phyloP scores from a whole-genome alignment of 805 yeast genomes.

The Millerozyma miso region DNA sequence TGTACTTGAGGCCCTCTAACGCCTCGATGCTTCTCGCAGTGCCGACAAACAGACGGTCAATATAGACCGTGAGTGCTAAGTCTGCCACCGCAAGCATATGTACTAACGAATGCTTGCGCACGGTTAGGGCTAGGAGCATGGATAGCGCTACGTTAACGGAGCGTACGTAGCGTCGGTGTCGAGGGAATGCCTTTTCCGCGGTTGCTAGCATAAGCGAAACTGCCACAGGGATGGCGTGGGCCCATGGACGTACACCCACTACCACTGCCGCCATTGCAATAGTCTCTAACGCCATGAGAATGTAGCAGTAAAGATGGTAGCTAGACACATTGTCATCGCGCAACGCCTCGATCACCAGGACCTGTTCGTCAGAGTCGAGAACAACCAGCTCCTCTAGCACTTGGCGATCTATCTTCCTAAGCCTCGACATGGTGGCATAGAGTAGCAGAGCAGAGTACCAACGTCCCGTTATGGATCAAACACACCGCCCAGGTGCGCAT shows the following conservation, averaged over 20 bases:
- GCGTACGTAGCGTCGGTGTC: not conserved
- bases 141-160: not conserved
- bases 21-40: slow-evolving; percentile 8
- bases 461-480: too few relatives aligned
- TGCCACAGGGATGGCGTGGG: not conserved
- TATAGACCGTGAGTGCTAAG: slow-evolving; percentile 4
- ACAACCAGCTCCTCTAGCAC: slow-evolving; percentile 7
- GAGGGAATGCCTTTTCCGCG: not conserved
- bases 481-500: not conserved
- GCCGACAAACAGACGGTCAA: slow-evolving; percentile 8
- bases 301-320: slow-evolving; percentile 1
- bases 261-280: not conserved
- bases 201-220: slow-evolving; percentile 3
- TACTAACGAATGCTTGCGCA: not conserved
- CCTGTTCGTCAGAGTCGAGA: slow-evolving; percentile 7
- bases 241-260: not conserved
- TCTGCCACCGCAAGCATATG: slow-evolving; percentile 7
- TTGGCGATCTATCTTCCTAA: slow-evolving; percentile 12
- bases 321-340: slow-evolving; percentile 4
- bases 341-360: slow-evolving; percentile 5
- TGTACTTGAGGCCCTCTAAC: slow-evolving; percentile 12
- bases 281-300: slow-evolving; percentile 2
- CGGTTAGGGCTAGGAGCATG: not conserved
- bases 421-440: slow-evolving; percentile 6
- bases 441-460: too few relatives aligned